phyloP scores from a whole-genome alignment of 208 protist genomes.

The Willaertia magna region DNA sequence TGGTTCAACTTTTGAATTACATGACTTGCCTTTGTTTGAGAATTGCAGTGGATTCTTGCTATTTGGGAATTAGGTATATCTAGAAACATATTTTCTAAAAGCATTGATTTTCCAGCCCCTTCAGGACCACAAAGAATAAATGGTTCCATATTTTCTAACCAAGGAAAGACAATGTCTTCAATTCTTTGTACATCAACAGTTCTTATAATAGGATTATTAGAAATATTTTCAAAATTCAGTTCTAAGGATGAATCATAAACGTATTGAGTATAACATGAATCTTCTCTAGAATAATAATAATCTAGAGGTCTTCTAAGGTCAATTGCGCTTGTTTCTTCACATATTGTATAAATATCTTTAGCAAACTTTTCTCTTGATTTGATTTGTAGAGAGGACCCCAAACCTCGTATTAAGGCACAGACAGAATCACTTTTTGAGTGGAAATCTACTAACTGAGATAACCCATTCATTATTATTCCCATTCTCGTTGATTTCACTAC shows the following conservation, averaged over 20 bases:
- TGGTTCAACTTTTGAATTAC: constrained; percentile 90
- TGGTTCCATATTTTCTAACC: constrained; percentile 68
- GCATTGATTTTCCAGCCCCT: constrained; percentile 85
- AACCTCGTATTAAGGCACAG: constrained; percentile 70
- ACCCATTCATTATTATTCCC: constrained; percentile 73
- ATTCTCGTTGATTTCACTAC: constrained; percentile 73
- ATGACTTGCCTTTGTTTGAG: constrained; percentile 80
- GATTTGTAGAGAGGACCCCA: constrained; percentile 73
- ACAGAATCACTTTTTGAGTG: constrained; percentile 70
- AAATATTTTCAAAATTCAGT: constrained; percentile 62
- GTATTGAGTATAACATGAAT: constrained; percentile 49
- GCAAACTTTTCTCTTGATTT: constrained; percentile 63
- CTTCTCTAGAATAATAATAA: constrained; percentile 54
- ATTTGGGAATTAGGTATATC: constrained; percentile 49
- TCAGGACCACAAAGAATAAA: constrained; percentile 91
- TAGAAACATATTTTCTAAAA: constrained; percentile 71
- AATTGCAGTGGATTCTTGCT: constrained; percentile 79
- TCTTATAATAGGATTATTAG: constrained; percentile 62
- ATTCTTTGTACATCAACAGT: constrained; percentile 83
- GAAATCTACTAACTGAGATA: constrained; percentile 70
- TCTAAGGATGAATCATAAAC: constrained; percentile 49
- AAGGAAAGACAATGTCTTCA: constrained; percentile 70
- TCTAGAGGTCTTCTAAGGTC: constrained; percentile 69
- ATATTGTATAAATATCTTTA: constrained; percentile 66
- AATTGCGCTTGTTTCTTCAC: constrained; percentile 54